Conservation (phyloP, 2,329 filamentous ascomycete genomes). For the Diaporthe sp. region DNA sequence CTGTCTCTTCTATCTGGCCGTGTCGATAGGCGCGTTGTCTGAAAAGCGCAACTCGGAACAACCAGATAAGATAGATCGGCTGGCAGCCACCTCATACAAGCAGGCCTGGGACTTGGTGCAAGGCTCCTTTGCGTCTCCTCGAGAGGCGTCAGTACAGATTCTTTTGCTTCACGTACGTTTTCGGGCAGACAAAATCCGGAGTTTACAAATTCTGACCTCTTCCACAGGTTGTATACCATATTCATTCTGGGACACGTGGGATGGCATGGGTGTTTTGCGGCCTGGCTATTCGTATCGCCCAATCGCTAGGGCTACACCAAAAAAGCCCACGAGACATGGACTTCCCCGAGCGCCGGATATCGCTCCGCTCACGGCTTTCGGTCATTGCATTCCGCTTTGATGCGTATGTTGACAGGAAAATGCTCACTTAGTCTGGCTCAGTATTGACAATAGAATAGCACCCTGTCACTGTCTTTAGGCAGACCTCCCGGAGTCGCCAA, state of each 20-base stretch:
- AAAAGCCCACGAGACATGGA: conserved; percentile 2
- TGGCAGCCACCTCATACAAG: background rate
- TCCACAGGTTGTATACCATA: background rate
- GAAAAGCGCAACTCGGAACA: background rate
- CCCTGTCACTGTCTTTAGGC: background rate
- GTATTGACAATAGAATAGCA: background rate
- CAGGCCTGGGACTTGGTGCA: conserved; percentile 1
- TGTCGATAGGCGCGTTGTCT: background rate
- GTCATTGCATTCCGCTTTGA: background rate
- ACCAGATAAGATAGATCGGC: background rate
- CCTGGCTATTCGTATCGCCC: background rate
- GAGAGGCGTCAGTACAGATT: background rate
- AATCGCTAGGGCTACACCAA: background rate
- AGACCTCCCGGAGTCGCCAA: background rate
- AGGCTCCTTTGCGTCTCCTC: background rate
- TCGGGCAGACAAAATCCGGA: no score
- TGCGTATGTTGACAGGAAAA: background rate
- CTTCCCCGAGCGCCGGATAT: background rate
- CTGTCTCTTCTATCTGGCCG: background rate
- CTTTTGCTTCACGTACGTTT: background rate
- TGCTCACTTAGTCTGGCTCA: background rate
- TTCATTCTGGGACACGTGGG: background rate
- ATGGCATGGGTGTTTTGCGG: background rate
- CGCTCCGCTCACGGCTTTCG: background rate
- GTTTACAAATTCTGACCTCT: background rate